phyloP scores from a whole-genome alignment of 202 grass and related monocot genomes.

The Schoenoplectus tabernaemontani region DNA sequence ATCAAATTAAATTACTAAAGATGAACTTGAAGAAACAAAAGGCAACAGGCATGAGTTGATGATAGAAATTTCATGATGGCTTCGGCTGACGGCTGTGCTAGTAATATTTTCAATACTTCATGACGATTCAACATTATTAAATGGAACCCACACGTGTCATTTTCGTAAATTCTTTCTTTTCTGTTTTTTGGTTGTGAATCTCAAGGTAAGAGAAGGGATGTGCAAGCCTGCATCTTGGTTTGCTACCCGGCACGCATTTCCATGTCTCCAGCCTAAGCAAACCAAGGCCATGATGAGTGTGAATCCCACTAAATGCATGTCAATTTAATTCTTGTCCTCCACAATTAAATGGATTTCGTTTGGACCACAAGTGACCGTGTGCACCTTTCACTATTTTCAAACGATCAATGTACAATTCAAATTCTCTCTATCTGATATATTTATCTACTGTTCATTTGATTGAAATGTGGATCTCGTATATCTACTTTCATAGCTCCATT shows the following conservation, averaged over 20 bases:
- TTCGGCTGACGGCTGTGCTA: neutral
- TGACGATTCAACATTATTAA: neutral
- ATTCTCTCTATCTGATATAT: neutral
- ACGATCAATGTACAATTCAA: neutral
- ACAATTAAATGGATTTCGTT: conserved; percentile 15
- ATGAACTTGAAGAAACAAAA: neutral
- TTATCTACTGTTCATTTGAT: neutral
- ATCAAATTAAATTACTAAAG: neutral
- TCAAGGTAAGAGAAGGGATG: conserved; percentile 27
- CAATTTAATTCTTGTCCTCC: conserved; percentile 10
- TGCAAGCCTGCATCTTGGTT: conserved; percentile 35
- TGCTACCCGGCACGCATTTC: conserved; percentile 42
- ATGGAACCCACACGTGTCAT: conserved; percentile 20
- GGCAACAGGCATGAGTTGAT: too few species aligned
- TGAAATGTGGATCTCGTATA: conserved; percentile 3
- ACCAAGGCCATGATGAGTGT: conserved; percentile 20
- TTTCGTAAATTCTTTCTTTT: neutral
- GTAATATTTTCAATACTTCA: neutral
- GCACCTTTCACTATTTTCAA: conserved; percentile 1
- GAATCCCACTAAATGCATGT: conserved; percentile 20
- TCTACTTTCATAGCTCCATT: too few species aligned
- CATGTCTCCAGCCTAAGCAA: conserved; percentile 1
- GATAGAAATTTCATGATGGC: neutral
- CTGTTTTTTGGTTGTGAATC: conserved; percentile 17
- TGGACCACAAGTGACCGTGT: conserved; percentile 17